phyloP scores from a whole-genome alignment of 306 rosid genomes.

The Erythrophleum fordii region DNA sequence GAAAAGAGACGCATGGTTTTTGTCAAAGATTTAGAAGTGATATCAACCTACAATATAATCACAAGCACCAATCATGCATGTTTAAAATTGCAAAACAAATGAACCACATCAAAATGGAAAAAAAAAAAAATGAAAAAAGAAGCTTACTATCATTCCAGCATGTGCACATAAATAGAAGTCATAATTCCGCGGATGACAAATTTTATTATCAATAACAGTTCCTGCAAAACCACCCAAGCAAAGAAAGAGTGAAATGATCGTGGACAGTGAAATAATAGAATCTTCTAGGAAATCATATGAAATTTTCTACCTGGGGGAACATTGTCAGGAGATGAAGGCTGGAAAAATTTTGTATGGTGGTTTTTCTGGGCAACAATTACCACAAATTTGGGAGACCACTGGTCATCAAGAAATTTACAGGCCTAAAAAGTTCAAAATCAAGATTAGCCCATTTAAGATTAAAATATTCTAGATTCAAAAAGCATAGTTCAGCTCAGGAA shows the following conservation, averaged over 20 bases:
- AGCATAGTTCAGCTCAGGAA: conserved; percentile 4
- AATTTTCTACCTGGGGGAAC: conserved; percentile 75
- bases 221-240: conserved; percentile 50
- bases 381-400: conserved; percentile 80
- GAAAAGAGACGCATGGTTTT: background rate
- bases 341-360: conserved; percentile 93
- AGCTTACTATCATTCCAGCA: conserved; percentile 95
- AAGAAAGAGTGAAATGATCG: background rate
- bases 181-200: conserved; percentile 87
- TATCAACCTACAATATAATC: background rate
- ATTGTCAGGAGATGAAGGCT: conserved; percentile 71
- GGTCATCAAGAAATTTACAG: conserved; percentile 84
- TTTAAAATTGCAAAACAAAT: background rate
- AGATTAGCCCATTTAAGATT: background rate
- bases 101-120: background rate
- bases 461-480: background rate
- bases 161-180: conserved; percentile 96
- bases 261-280: background rate
- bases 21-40: background rate
- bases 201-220: conserved; percentile 82
- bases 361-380: conserved; percentile 93
- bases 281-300: background rate
- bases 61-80: background rate
- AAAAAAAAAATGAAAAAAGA: no score
- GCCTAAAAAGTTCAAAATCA: conserved; percentile 47